These are phyloP conservation scores for Rhizophora apiculata DNA, from an alignment of 345 rosid species.

Conservation along the genomic window DNA sequence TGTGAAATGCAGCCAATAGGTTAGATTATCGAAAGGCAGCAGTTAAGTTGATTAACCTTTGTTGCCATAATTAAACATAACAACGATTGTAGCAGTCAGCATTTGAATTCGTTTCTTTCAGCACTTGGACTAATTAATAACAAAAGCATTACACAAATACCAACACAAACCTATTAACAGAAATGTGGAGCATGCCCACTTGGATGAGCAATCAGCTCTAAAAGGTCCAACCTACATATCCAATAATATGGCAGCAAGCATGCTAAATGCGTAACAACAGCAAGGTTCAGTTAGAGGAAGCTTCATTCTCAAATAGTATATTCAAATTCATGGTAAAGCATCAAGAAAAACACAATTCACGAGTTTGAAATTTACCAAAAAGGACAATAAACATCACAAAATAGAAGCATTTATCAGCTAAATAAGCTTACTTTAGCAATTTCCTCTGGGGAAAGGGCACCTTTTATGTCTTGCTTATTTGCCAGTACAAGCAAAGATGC, in stretches of 20 bases:
- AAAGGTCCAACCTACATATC: no score
- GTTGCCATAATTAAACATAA: no score
- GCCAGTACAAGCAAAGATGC: constrained; percentile 83
- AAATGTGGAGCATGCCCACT: no score
- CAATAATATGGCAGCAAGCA: neutral
- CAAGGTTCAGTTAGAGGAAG: neutral
- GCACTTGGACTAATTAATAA: no score
- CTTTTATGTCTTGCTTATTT: constrained; percentile 88
- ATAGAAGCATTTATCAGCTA: neutral
- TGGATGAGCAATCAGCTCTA: no score
- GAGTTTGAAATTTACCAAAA: neutral
- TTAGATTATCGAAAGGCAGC: no score
- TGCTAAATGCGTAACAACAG: neutral
- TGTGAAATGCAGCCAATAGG: no score
- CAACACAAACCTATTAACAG: no score
- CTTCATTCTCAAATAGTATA: neutral
- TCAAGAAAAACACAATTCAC: neutral
- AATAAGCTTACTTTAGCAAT: constrained; percentile 64
- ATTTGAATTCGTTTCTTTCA: no score
- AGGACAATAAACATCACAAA: neutral
- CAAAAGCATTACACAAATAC: no score
- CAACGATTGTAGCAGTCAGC: no score
- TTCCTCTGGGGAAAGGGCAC: constrained; percentile 78
- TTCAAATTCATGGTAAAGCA: neutral
- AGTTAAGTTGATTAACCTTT: no score